Base-by-base conservation (phyloP, 2,329 filamentous ascomycete genomes). In the Chaetomium globosum region DNA sequence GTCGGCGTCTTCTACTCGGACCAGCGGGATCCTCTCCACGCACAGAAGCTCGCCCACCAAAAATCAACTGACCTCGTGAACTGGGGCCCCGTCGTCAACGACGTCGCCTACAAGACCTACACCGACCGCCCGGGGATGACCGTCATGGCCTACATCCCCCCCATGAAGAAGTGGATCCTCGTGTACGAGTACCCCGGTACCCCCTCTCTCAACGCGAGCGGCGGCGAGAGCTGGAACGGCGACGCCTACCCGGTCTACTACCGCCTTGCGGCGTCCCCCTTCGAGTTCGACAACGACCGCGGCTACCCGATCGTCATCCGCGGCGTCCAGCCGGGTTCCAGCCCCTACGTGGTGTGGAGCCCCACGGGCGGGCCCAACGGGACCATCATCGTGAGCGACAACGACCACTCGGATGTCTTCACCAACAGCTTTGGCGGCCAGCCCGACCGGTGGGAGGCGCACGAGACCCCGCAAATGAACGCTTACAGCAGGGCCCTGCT, bases 181-280 rank as follows among this genome's bases (percentile, higher is more conserved):
- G 33, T 36, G 33, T 36, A 36, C 8, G 33, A 36, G 33, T 36
- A 36, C 9, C 33, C 33, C 33, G 33, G 33, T 9, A 36, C 33
- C 33, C 33, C 33, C 33, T 36, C 33, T 9, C 33, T 36, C 3
- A 36, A 71, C 1, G 74, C 75, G 70, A 72, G 73, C 65, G 53
- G 55, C 55, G 55, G 55, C 12, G 65, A 69, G 56, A 59, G 46
- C 33, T 56, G 54, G 54, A 39, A 23, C 10, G 33, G 33, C 8
- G 51, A 53, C 23, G 39, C n/a, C 54, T 81, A 79, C 73, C 78
- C 79, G 16, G 77, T 81, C 23, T 78, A 80, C 74, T 82, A 82
- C 74, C 33, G 36, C n/a, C 12, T 58, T n/a, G 21, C 36, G 4
- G 16, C 3, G 21, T 46, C 33, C 3, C 36, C 55, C 13, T 46